Evolutionary conservation across 257 asterid genomes (phyloP).

Genomic region (Fraxinus pennsylvanica): DNA sequence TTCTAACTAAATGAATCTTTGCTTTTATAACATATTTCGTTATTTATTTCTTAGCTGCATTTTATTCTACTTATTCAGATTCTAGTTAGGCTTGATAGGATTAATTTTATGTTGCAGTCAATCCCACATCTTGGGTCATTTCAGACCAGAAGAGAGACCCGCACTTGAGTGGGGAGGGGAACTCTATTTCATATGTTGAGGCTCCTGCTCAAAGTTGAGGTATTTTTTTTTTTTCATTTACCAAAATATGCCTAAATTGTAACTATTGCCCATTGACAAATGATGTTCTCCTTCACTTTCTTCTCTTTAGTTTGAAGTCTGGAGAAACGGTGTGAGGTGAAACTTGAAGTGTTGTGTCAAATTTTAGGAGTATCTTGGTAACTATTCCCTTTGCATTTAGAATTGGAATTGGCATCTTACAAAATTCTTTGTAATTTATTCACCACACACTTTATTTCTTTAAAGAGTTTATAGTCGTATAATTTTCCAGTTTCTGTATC

Average conservation of each 20-base stretch:
- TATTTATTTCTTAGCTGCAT: neutral
- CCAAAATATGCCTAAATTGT: neutral
- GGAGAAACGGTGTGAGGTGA: neutral
- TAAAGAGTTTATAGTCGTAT: too few relatives aligned
- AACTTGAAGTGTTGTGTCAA: neutral
- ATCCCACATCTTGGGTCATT: neutral
- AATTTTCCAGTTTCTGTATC: too few relatives aligned
- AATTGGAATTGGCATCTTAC: too few relatives aligned
- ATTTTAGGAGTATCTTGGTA: neutral
- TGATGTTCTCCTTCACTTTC: neutral
- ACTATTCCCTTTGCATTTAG: too few relatives aligned
- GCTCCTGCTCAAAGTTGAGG: conserved; percentile 33
- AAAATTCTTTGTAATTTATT: too few relatives aligned
- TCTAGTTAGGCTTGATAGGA: neutral
- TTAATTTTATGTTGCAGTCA: neutral
- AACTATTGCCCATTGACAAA: neutral
- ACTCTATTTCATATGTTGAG: neutral
- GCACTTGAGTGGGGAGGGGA: neutral
- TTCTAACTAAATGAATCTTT: neutral
- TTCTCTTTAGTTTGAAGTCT: neutral
- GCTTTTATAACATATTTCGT: neutral
- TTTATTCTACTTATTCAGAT: conserved; percentile 3
- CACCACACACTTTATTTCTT: too few relatives aligned
- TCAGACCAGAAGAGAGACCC: neutral
- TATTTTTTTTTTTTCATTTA: neutral